These are phyloP conservation scores for Mariannaea sp. DNA, from an alignment of 2,329 filamentous ascomycete species.

Conservation along the genomic window DNA sequence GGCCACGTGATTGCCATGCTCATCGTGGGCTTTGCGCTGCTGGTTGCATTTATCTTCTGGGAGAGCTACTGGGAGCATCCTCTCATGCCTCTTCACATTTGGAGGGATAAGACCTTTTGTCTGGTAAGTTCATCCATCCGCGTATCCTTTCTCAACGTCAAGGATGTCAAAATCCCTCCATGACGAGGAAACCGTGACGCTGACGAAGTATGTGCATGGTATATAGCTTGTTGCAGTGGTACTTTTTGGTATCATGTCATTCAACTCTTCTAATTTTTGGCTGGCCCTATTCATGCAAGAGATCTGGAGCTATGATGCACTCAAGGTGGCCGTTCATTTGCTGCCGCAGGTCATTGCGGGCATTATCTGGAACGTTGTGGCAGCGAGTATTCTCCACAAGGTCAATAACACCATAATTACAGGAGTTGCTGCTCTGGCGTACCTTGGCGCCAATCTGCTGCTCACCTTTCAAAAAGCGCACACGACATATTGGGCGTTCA, in stretches of 20 bases:
- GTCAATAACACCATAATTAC: conserved; percentile 69
- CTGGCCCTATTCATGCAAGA: conserved; percentile 68
- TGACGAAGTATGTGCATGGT: conserved; percentile 12
- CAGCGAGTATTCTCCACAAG: conserved; percentile 63
- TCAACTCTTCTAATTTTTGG: conserved; percentile 65
- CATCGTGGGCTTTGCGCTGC: conserved; percentile 60
- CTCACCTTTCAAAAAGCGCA: conserved; percentile 60
- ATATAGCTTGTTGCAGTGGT: conserved; percentile 58
- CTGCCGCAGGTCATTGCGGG: conserved; percentile 69
- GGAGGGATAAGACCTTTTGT: conserved; percentile 67
- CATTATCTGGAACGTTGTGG: conserved; percentile 66
- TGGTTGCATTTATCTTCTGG: conserved; percentile 65
- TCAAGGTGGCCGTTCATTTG: conserved; percentile 65
- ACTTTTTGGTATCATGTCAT: conserved; percentile 66
- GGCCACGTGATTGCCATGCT: conserved; percentile 66
- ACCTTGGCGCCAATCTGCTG: conserved; percentile 52
- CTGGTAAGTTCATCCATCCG: conserved; percentile 49
- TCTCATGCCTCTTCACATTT: conserved; percentile 60
- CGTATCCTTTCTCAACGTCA: neutral
- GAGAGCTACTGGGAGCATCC: conserved; percentile 57
- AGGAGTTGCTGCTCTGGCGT: conserved; percentile 47
- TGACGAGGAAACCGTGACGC: neutral
- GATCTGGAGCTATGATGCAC: conserved; percentile 55
- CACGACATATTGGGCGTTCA: conserved; percentile 67
- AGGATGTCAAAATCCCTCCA: neutral